These are phyloP conservation scores for Mycena amicta DNA, from an alignment of 768 basidiomycete species.

Conservation along the genomic window DNA sequence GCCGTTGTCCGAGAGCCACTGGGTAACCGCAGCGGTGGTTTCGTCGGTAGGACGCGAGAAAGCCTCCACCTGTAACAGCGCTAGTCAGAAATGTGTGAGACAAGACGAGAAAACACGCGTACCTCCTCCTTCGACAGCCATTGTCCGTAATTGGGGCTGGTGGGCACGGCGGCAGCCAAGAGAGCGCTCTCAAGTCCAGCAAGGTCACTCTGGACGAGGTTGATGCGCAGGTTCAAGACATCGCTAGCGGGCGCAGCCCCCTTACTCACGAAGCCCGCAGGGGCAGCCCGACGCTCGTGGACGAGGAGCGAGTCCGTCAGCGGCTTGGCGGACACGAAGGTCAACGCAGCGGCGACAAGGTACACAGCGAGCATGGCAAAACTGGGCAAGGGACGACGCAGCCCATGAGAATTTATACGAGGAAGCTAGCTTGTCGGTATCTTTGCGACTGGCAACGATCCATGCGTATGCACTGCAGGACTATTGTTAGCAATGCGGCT, in stretches of 20 bases:
- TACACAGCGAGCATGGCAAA: slow-evolving; percentile 16
- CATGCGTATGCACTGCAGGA: slow-evolving; percentile 6
- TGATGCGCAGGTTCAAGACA: slow-evolving; percentile 34
- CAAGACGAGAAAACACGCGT: slow-evolving; percentile 10
- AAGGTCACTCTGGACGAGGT: slow-evolving; percentile 33
- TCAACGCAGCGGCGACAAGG: slow-evolving; percentile 15
- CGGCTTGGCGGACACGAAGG: slow-evolving; percentile 20
- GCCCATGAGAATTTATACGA: slow-evolving; percentile 9
- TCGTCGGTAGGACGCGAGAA: slow-evolving; percentile 12
- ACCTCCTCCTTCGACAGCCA: slow-evolving; percentile 35
- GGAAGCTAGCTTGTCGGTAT: no score
- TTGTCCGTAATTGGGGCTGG: slow-evolving; percentile 31
- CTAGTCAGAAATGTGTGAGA: no score
- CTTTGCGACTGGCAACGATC: no score
- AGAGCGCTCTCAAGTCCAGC: slow-evolving; percentile 35
- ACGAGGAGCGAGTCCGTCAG: slow-evolving; percentile 15
- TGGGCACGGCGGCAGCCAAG: slow-evolving; percentile 34
- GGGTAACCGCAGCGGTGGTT: slow-evolving; percentile 21
- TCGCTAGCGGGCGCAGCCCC: slow-evolving; percentile 24
- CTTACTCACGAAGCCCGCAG: slow-evolving; percentile 26
- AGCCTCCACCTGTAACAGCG: no score
- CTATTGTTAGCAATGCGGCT: slow-evolving; percentile 6
- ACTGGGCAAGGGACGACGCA: background rate
- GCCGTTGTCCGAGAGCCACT: slow-evolving; percentile 27
- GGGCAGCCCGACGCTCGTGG: slow-evolving; percentile 26